Percentiles rank a stretch among this genome's conserved stretches.
Conservation (phyloP, 2,329 filamentous ascomycete genomes). For the Colletotrichum siamense region DNA sequence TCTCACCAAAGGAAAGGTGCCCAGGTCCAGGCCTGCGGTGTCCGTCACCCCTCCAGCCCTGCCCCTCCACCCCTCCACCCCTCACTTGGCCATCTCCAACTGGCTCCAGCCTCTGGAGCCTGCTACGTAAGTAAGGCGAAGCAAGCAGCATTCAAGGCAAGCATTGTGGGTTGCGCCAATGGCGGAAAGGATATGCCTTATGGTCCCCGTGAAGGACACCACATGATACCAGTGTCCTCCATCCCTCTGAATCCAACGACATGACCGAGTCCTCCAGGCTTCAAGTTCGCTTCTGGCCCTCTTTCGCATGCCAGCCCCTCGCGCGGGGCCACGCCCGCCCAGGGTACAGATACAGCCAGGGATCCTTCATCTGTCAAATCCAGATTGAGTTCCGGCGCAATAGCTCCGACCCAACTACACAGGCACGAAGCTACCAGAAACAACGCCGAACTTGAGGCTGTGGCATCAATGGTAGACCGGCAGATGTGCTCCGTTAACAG, state of each 20-base stretch:
- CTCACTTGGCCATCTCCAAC: constrained; percentile 2
- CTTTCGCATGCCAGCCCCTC: neutral
- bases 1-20: neutral
- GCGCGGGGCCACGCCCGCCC: neutral
- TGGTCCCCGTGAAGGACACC: neutral
- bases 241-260: neutral
- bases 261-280: neutral
- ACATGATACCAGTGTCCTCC: neutral
- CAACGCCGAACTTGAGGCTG: neutral
- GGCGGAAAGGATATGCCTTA: neutral
- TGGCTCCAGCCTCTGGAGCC: neutral
- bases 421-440: neutral
- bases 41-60: constrained; percentile 1
- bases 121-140: neutral
- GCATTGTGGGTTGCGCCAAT: neutral
- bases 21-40: neutral
- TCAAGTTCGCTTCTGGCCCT: neutral
- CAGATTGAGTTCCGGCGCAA: constrained; percentile 12
- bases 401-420: neutral
- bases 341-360: neutral
- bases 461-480: neutral
- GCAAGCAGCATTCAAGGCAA: neutral
- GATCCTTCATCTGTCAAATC: neutral
- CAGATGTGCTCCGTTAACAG: neutral
- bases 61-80: constrained; percentile 16